Base-by-base conservation (phyloP, 1,139 yeast genomes). In the Saccharomyces hybrid region DNA sequence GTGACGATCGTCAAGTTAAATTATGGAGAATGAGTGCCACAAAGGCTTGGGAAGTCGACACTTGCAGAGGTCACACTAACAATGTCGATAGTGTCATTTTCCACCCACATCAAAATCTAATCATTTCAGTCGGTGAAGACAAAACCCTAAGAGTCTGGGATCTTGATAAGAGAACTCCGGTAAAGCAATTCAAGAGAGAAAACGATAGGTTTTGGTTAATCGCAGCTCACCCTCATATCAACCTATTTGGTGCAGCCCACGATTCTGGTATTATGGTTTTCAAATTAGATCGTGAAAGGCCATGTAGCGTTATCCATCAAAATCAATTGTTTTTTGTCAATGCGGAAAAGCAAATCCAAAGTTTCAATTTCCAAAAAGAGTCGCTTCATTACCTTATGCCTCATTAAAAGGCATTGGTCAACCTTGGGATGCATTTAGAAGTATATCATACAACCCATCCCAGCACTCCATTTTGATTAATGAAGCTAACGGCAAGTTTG, bases 91-190 rank as follows among this genome's bases (percentile, higher is more conserved):
- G 95, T 71, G 91, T 90, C 47, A 76, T 88, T 54, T 95, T 95
- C 81, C 97, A 93, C 67, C 98, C 99, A 48, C 84, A 83, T 63
- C 96, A 90, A 72, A 97, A 93, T 64, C 77, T 93, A 69, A 91
- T 95, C 62, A 77, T 95, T 55, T 91, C 98, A 27, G 96, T 91
- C 50, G 86, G 96, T 61, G 99, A 93, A 71, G 99, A 95, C 75
- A 90, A 89, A 73, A 91, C 99, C n/a, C 83, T 95, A 61, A 82
- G 99, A 71, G 88, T 93, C 32, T 95, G 99, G 99, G 99, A 95
- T 71, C 79, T 93, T 67, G 91, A 91, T 75, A 88, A 88, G 71
- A 82, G 99, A 68, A 84, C 93, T 2, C 95, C 96, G 4, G 89
- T 95, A 50, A 93, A 91, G 71, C 96, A 90, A 71, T 93, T 91